Base-by-base conservation (phyloP, 2,329 filamentous ascomycete species). In the Sporothrix curviconia region DNA sequence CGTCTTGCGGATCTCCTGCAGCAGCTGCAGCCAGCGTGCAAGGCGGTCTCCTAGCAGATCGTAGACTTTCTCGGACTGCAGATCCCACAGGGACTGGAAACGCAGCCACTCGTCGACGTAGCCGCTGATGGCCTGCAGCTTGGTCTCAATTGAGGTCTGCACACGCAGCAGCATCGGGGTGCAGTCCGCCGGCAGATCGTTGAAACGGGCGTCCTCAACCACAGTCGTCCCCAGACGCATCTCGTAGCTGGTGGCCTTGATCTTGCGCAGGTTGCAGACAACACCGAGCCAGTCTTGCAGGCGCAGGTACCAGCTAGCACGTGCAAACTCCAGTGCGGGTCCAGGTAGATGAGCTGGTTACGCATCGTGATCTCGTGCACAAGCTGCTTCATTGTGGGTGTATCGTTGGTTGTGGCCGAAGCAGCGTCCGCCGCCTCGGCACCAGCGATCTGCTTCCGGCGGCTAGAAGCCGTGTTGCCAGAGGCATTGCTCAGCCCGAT, bases 21-120 rank as follows among this genome's bases (percentile, higher is more conserved):
- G 82, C 40, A 96, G 78, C 69, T 97, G 92, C 32, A 99, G 78
- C 94, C 94, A 99, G 66, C 89, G 85, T 7, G 90, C 87, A 17
- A 99, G 81, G 67, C 96, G 88, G 62, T 97, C 92, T 11, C 92
- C 92, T 7, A 99, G 81, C 54, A 89, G 83, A 61, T 95, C 90
- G 67, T 96, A 96, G 1, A 99, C 91, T 64, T 96, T 90, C 62
- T 96, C 92, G 3, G 92, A 90, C 69, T 96, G 92, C 58, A 99
- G 79, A 75, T 99, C 94, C 94, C 94, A 99, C 0, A 99, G 80
- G 7, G 92, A 97, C 72, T 99, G 94, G 73, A 97, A 99, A 66
- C 96, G 94, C 46, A 99, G 79, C 94, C 94, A 99, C 72, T 97
- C 95, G 69, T 96, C 91, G 9, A 99, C 90, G 65, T 99, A 99